Percentiles rank a stretch among this genome's conserved stretches.
phyloP scores from a whole-genome alignment of 805 yeast genomes.

The Kuraishia ogatae region DNA sequence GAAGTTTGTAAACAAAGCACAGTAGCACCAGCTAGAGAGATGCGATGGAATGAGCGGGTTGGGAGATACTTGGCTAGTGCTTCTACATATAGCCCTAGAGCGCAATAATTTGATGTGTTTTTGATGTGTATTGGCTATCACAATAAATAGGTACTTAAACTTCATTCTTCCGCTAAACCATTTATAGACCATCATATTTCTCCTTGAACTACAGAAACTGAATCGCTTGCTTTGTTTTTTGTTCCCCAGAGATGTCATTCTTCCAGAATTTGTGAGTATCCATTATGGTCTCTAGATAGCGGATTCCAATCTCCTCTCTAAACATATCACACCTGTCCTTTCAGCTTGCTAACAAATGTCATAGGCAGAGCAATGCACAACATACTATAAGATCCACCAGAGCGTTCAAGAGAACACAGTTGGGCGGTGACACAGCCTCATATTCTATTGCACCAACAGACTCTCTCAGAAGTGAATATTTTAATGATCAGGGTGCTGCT shows the following conservation, averaged over 20 bases:
- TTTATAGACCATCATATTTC: too few relatives aligned
- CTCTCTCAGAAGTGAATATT: conserved; percentile 7
- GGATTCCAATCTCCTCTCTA: too few relatives aligned
- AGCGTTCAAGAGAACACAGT: conserved; percentile 21
- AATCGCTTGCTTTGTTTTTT: background rate
- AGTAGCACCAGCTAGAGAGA: background rate
- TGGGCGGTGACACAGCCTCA: conserved; percentile 13
- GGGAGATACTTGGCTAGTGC: background rate
- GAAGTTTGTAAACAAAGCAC: background rate
- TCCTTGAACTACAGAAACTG: background rate
- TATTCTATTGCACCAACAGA: conserved; percentile 1
- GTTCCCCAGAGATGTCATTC: conserved; percentile 8
- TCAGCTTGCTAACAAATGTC: background rate
- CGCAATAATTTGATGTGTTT: too few relatives aligned
- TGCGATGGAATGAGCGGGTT: background rate
- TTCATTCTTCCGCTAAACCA: too few relatives aligned
- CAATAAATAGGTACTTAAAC: too few relatives aligned
- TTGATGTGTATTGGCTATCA: too few relatives aligned
- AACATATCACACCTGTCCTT: too few relatives aligned
- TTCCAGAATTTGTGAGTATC: conserved; percentile 9
- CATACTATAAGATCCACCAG: conserved; percentile 24
- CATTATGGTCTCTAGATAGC: background rate
- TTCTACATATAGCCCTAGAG: background rate
- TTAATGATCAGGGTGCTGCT: conserved; percentile 15
- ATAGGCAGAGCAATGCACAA: background rate